Base-by-base conservation (phyloP, 768 basidiomycete genomes). In the Kwoniella dejecticola region DNA sequence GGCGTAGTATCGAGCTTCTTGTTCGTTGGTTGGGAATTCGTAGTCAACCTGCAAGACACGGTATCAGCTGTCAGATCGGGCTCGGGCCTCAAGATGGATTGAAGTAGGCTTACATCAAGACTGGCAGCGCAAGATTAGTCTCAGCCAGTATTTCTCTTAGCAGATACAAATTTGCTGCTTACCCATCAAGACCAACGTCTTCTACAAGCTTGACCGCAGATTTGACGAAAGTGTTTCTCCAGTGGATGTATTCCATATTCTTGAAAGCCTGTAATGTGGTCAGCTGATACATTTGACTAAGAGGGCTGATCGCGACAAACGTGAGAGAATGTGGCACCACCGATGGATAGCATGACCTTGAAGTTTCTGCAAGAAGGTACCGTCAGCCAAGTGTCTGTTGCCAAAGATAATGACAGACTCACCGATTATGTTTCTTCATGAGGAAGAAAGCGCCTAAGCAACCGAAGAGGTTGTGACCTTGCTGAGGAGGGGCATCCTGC, bases 401-500 rank as follows among this genome's bases (percentile, higher is more conserved):
- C n/a, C n/a, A n/a, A n/a, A n/a, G n/a, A n/a, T n/a, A n/a, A n/a
- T n/a, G n/a, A n/a, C n/a, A n/a, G n/a, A n/a, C 60, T 17, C 27
- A 88, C 52, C 92, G 85, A 61, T 96, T 82, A 63, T 84, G 79
- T 74, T 94, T 88, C 83, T 98, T 98, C 67, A 97, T 83, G 27
- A 89, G 84, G 79, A 92, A 94, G 57, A 98, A 84, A 52, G 89
- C 90, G 76, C 95, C 95, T 80, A 98, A 85, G 79, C 95, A 95
- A 55, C 94, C 94, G 64, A 94, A 98, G 17, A 98, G 85, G 78
- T 98, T 96, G 66, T 83, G 87, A 44, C 92, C 92, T 26, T 73
- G 74, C 55, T 97, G 94, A 68, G 92, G 89, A 96, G 95, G 97
- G 4, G 88, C 89, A 78, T 98, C 95, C 8, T 88, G n/a, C n/a